Conservation (phyloP, 345 rosid genomes). For the Carallia pectinifolia region DNA sequence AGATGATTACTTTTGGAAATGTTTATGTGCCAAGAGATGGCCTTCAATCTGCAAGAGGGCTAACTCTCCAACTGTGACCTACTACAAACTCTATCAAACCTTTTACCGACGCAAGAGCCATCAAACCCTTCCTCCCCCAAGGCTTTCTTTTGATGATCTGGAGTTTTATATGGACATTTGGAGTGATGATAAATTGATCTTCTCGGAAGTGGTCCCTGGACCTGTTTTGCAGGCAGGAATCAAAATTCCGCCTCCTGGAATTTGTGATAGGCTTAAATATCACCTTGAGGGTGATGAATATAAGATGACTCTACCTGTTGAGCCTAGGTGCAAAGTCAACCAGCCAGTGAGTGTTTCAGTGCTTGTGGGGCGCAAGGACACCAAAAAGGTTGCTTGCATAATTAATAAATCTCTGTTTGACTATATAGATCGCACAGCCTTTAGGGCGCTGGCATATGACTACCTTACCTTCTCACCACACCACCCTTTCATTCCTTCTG, state of each 20-base stretch:
- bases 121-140: slow-evolving; percentile 62
- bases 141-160: slow-evolving; percentile 68
- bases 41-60: slow-evolving; percentile 80
- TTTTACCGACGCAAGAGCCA: slow-evolving; percentile 53
- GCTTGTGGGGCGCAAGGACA: slow-evolving; percentile 69
- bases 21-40: slow-evolving; percentile 84
- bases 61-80: slow-evolving; percentile 59
- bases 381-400: slow-evolving; percentile 62
- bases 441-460: slow-evolving; percentile 75
- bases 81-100: slow-evolving; percentile 62
- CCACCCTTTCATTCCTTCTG: slow-evolving; percentile 70
- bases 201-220: slow-evolving; percentile 76
- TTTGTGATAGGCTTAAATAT: slow-evolving; percentile 42
- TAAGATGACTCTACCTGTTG: slow-evolving; percentile 75
- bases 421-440: slow-evolving; percentile 63
- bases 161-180: slow-evolving; percentile 88
- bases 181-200: slow-evolving; percentile 66
- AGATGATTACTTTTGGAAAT: slow-evolving; percentile 93
- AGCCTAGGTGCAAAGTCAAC: slow-evolving; percentile 61
- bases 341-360: slow-evolving; percentile 63
- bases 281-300: slow-evolving; percentile 57
- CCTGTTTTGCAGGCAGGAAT: slow-evolving; percentile 49
- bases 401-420: slow-evolving; percentile 61
- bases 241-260: slow-evolving; percentile 49
- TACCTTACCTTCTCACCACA: slow-evolving; percentile 75